Conservation (phyloP, 768 basidiomycete genomes). For the Kwoniella pini region DNA sequence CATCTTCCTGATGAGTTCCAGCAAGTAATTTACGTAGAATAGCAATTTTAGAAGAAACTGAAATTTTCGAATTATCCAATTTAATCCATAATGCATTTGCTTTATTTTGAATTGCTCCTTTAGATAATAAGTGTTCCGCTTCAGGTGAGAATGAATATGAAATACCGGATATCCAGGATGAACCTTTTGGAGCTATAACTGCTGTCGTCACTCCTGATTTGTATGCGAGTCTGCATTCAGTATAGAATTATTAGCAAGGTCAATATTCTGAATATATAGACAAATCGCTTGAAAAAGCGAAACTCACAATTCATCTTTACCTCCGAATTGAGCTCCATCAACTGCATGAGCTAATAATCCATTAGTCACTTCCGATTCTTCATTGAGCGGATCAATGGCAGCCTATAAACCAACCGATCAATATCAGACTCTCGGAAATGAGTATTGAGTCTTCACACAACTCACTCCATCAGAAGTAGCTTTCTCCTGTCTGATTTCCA, state of each 20-base stretch:
- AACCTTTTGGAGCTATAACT: conserved; percentile 64
- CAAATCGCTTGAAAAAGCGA: background rate
- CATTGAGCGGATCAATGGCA: conserved; percentile 56
- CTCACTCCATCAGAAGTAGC: conserved; percentile 67
- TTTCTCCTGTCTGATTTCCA: conserved; percentile 67
- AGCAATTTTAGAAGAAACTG: conserved; percentile 80
- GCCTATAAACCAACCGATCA: conserved; percentile 22
- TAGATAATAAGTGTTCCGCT: conserved; percentile 63
- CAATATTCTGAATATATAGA: background rate
- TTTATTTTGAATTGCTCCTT: conserved; percentile 65
- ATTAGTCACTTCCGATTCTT: conserved; percentile 54
- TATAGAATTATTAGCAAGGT: background rate
- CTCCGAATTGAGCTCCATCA: conserved; percentile 72
- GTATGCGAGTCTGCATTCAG: conserved; percentile 65
- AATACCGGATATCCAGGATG: conserved; percentile 66
- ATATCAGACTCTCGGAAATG: background rate
- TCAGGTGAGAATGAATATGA: conserved; percentile 66
- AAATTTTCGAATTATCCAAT: conserved; percentile 60
- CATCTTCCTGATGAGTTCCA: conserved; percentile 40
- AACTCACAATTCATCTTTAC: conserved; percentile 68
- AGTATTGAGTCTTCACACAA: background rate
- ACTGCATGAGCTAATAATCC: conserved; percentile 62
- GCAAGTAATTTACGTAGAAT: conserved; percentile 68
- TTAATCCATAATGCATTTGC: conserved; percentile 69
- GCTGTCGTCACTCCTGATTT: conserved; percentile 71